phyloP scores from a whole-genome alignment of 2,329 filamentous ascomycete species.

The Aspergillus neoniger region DNA sequence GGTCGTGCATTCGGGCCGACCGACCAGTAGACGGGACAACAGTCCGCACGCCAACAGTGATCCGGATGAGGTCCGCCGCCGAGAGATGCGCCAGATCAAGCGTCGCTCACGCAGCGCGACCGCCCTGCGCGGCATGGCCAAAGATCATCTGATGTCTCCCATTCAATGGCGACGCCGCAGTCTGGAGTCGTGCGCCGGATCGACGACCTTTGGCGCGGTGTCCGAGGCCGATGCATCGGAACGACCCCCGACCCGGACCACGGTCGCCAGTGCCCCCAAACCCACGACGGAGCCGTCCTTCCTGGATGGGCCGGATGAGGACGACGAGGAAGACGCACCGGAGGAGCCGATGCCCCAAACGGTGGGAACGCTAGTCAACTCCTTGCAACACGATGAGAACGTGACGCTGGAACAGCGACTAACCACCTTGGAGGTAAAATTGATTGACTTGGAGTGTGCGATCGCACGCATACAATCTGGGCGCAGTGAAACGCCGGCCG shows the following conservation, averaged over 20 bases:
- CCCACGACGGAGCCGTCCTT: constrained; percentile 25
- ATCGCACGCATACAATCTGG: constrained; percentile 50
- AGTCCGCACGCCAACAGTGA: constrained; percentile 18
- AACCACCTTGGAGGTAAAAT: constrained; percentile 53
- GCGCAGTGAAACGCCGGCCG: constrained; percentile 23
- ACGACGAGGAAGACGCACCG: constrained; percentile 16
- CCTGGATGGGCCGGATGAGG: constrained; percentile 19
- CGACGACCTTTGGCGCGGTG: constrained; percentile 31
- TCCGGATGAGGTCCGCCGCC: constrained; percentile 23
- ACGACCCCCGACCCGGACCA: constrained; percentile 32
- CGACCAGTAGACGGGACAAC: constrained; percentile 11
- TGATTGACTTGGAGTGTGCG: constrained; percentile 54
- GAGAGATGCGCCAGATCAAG: constrained; percentile 33
- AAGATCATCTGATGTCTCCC: constrained; percentile 41
- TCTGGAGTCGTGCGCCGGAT: constrained; percentile 42
- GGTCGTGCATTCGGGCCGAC: constrained; percentile 24
- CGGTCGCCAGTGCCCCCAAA: constrained; percentile 30
- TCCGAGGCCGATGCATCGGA: constrained; percentile 32
- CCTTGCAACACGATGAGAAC: constrained; percentile 44
- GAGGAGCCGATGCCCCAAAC: constrained; percentile 33
- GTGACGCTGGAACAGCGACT: constrained; percentile 48
- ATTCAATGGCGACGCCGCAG: constrained; percentile 46
- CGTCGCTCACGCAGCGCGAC: constrained; percentile 49
- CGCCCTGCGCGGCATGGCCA: constrained; percentile 39
- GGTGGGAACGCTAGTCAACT: constrained; percentile 41